Evolutionary conservation across 1,284 basidiomycete species (phyloP).

Genomic region (Ganoderma resinaceum): DNA sequence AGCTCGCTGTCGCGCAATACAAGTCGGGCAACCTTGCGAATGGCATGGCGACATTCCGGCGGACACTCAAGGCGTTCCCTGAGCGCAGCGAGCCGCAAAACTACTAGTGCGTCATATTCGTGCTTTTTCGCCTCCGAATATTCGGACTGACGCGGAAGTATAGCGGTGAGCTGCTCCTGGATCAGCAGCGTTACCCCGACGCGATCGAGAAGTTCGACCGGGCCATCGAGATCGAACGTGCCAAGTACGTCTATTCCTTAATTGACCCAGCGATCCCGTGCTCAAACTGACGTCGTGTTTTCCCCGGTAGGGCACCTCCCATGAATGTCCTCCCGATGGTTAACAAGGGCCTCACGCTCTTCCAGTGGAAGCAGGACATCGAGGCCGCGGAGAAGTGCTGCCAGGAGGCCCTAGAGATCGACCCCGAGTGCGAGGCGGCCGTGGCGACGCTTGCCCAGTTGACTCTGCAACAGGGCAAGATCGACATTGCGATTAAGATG

Average conservation of each 20-base stretch:
- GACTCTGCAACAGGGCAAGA: constrained; percentile 90
- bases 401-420: constrained; percentile 86
- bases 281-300: not conserved
- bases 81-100: constrained; percentile 87
- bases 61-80: constrained; percentile 84
- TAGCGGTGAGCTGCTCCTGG: constrained; percentile 94
- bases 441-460: constrained; percentile 97
- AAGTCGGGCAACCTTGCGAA: constrained; percentile 83
- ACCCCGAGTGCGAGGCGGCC: constrained; percentile 96
- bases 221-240: constrained; percentile 89
- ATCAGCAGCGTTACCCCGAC: constrained; percentile 91
- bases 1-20: constrained; percentile 97
- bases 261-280: not conserved
- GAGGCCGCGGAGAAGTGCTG: constrained; percentile 86
- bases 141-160: constrained; percentile 5
- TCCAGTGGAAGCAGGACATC: constrained; percentile 96
- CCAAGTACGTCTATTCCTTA: constrained; percentile 52
- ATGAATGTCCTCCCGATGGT: constrained; percentile 92
- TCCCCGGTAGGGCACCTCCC: constrained; percentile 55
- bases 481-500: constrained; percentile 87
- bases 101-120: constrained; percentile 76
- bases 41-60: constrained; percentile 90
- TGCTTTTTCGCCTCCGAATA: not conserved
- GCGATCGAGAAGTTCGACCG: constrained; percentile 96
- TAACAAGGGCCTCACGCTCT: constrained; percentile 96